A percentile compares a stretch with the other conserved stretches of the same genome.
phyloP scores from a whole-genome alignment of 2,329 filamentous ascomycete genomes.

The Sporothrix phasma region DNA sequence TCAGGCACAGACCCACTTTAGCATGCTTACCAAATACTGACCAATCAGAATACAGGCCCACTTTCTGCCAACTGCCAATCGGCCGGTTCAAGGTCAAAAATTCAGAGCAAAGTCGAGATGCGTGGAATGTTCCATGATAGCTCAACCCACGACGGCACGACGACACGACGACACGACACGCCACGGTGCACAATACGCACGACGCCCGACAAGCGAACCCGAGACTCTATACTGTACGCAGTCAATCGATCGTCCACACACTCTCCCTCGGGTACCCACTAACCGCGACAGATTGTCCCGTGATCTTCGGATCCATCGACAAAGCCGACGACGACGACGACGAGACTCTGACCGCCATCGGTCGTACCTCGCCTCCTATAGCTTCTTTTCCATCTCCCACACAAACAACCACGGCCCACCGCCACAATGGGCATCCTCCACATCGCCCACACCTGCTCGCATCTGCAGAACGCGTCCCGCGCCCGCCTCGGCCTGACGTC shows the following conservation, averaged over 20 bases:
- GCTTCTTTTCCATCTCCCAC: neutral
- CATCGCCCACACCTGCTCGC: slow-evolving; percentile 74
- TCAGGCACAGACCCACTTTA: neutral
- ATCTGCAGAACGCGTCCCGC: slow-evolving; percentile 79
- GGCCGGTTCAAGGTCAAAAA: neutral
- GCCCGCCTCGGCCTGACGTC: slow-evolving; percentile 80
- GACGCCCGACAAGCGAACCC: neutral
- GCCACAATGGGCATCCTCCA: slow-evolving; percentile 46
- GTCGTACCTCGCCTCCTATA: neutral
- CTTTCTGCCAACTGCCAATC: neutral
- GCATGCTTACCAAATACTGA: neutral
- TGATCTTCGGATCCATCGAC: neutral
- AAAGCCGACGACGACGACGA: neutral
- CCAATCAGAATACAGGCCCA: neutral
- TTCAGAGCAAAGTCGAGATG: neutral
- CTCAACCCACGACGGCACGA: slow-evolving; percentile 1
- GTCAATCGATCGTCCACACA: too few relatives aligned
- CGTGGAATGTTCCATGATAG: neutral
- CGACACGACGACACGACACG: neutral
- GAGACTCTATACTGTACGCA: neutral
- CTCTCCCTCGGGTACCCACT: neutral
- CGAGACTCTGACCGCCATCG: neutral
- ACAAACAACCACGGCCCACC: neutral
- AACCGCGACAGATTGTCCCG: neutral
- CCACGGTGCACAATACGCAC: neutral